These are phyloP conservation scores for Beauveria sp. DNA, from an alignment of 2,329 filamentous ascomycete species.

Conservation along the genomic window DNA sequence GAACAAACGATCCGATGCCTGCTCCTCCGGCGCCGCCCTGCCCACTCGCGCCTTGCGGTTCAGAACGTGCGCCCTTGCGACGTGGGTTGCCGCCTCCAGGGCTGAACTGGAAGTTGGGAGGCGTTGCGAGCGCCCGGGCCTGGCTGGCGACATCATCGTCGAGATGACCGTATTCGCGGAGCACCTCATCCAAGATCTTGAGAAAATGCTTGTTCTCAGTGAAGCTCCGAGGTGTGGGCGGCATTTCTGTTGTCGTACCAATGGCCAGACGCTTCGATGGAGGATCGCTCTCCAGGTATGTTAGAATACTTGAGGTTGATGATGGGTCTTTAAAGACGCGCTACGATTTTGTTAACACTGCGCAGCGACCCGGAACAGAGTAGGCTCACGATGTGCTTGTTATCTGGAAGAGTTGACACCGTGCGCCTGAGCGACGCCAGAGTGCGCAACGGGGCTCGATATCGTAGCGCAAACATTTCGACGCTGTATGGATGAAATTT, in stretches of 20 bases:
- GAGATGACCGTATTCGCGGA: slow-evolving; percentile 45
- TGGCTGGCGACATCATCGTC: slow-evolving; percentile 50
- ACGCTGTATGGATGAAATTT: background rate
- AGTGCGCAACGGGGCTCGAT: background rate
- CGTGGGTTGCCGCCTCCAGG: slow-evolving; percentile 45
- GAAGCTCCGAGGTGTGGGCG: slow-evolving; percentile 54
- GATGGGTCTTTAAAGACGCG: slow-evolving; percentile 48
- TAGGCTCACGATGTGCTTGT: slow-evolving; percentile 45
- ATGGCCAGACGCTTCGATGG: slow-evolving; percentile 48
- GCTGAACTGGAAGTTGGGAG: slow-evolving; percentile 46
- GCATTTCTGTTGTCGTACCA: slow-evolving; percentile 50
- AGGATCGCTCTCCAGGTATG: slow-evolving; percentile 50
- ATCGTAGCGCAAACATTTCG: slow-evolving; percentile 5
- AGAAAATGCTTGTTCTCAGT: slow-evolving; percentile 52
- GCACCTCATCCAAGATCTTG: slow-evolving; percentile 49
- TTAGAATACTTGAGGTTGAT: slow-evolving; percentile 45
- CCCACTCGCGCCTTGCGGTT: slow-evolving; percentile 43
- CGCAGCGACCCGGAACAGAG: background rate
- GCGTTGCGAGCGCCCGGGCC: slow-evolving; percentile 52
- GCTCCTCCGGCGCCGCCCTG: slow-evolving; percentile 55
- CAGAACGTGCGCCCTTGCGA: slow-evolving; percentile 19
- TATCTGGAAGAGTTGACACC: slow-evolving; percentile 41
- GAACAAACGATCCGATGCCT: slow-evolving; percentile 54
- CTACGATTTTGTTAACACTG: slow-evolving; percentile 28
- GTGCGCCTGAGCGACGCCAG: slow-evolving; percentile 20